These are phyloP conservation scores for Aphanocladium album DNA, from an alignment of 2,329 filamentous ascomycete genomes.

Conservation along the genomic window DNA sequence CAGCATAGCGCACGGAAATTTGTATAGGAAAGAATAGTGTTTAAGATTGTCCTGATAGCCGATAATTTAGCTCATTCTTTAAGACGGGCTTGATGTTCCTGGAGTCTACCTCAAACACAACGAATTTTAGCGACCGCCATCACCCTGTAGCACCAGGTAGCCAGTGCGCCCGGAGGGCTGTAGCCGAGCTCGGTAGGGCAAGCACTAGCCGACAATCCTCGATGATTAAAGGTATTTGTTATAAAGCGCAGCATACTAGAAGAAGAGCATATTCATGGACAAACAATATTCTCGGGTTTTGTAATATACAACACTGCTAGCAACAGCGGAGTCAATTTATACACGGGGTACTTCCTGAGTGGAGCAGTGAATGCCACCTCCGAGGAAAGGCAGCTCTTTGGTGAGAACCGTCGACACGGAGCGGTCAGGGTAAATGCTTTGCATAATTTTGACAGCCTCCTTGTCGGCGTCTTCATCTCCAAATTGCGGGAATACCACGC, in stretches of 20 bases:
- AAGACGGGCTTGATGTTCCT: no score
- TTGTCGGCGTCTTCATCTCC: constrained; percentile 20
- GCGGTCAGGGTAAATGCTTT: constrained; percentile 14
- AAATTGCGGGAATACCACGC: constrained; percentile 24
- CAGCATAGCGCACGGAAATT: neutral
- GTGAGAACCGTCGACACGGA: constrained; percentile 17
- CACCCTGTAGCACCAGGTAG: no score
- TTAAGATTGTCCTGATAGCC: neutral
- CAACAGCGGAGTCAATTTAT: neutral
- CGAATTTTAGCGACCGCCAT: no score
- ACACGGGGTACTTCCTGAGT: constrained; percentile 19
- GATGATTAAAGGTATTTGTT: no score
- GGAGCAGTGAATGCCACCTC: constrained; percentile 25
- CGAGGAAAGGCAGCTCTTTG: constrained; percentile 16
- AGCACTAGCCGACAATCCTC: no score
- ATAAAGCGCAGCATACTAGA: no score
- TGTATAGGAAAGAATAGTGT: neutral
- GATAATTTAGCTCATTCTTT: neutral
- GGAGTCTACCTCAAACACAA: no score
- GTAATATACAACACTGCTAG: neutral
- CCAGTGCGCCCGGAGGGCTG: no score
- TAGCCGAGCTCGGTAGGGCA: no score
- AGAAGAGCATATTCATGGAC: no score
- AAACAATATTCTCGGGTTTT: no score
- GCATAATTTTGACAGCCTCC: constrained; percentile 17